Conservation (phyloP, 2,329 filamentous ascomycete species). For the Hypocreales sp. region DNA sequence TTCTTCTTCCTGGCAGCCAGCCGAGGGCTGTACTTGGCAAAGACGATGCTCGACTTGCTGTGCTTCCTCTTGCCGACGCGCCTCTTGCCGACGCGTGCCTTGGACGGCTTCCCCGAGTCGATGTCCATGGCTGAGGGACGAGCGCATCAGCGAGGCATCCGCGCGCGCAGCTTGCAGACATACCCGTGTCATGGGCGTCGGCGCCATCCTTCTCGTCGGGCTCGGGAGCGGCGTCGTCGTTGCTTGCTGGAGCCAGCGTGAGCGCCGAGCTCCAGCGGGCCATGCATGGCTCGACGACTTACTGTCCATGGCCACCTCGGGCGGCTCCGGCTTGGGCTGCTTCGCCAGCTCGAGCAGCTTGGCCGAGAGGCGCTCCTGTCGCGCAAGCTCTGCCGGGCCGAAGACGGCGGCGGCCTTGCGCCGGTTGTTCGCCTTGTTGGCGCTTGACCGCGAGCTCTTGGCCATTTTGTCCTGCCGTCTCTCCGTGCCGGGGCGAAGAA, state of each 20-base stretch:
- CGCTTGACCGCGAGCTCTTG: conserved; percentile 68
- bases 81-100: conserved; percentile 27
- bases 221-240: too few relatives aligned
- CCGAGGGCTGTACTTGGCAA: conserved; percentile 40
- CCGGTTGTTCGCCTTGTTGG: conserved; percentile 69
- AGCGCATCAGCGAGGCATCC: conserved; percentile 2
- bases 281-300: too few relatives aligned
- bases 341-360: conserved; percentile 71
- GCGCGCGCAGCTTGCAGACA: conserved; percentile 4
- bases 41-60: conserved; percentile 43
- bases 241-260: too few relatives aligned
- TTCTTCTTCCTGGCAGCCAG: conserved; percentile 28
- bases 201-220: too few relatives aligned
- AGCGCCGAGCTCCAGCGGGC: too few relatives aligned
- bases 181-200: conserved; percentile 12
- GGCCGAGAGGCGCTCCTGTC: conserved; percentile 69
- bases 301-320: conserved; percentile 33
- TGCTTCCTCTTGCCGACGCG: conserved; percentile 40
- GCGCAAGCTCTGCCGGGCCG: conserved; percentile 63
- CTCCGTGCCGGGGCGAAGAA: too few relatives aligned
- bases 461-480: conserved; percentile 47
- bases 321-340: conserved; percentile 52
- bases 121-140: conserved; percentile 36
- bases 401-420: conserved; percentile 71
- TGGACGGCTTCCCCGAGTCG: conserved; percentile 29